Percentiles rank a stretch among this genome's conserved stretches.
These are phyloP conservation scores for Scutellaria baicalensis DNA, from an alignment of 257 asterid genomes.

Conservation along the genomic window DNA sequence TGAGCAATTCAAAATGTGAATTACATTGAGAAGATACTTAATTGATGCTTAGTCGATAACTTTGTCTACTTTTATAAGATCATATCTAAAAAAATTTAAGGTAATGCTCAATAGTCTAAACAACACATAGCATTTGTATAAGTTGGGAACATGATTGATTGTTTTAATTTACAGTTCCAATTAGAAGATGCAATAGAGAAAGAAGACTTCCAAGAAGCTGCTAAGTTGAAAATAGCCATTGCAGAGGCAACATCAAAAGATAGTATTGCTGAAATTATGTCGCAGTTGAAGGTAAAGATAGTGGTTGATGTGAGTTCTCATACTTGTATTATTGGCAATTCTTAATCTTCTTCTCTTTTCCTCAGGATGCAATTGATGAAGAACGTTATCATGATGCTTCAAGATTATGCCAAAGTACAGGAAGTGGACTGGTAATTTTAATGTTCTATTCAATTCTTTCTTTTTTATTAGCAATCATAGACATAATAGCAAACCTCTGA, in stretches of 20 bases:
- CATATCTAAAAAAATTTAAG: neutral
- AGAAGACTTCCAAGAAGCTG: constrained; percentile 87
- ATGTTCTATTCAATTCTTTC: neutral
- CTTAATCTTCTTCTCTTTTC: constrained; percentile 8
- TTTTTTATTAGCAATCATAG: neutral
- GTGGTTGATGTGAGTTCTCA: constrained; percentile 6
- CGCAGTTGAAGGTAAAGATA: constrained; percentile 52
- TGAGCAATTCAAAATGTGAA: neutral
- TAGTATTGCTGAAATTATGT: constrained; percentile 69
- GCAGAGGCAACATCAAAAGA: constrained; percentile 72
- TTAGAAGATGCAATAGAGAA: constrained; percentile 85
- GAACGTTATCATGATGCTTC: constrained; percentile 97
- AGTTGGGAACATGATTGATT: constrained; percentile 3
- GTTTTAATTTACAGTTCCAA: constrained; percentile 55
- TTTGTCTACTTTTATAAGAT: neutral
- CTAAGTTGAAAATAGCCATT: constrained; percentile 60
- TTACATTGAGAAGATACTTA: neutral
- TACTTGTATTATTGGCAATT: constrained; percentile 3
- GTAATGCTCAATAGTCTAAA: neutral
- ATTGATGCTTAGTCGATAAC: neutral
- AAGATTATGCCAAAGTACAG: constrained; percentile 64
- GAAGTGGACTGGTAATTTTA: constrained; percentile 85
- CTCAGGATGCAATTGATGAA: constrained; percentile 62
- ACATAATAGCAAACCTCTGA: too few relatives aligned
- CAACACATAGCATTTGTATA: neutral